These are phyloP conservation scores for Meira miltonrushii DNA, from an alignment of 1,284 basidiomycete genomes.

Conservation along the genomic window DNA sequence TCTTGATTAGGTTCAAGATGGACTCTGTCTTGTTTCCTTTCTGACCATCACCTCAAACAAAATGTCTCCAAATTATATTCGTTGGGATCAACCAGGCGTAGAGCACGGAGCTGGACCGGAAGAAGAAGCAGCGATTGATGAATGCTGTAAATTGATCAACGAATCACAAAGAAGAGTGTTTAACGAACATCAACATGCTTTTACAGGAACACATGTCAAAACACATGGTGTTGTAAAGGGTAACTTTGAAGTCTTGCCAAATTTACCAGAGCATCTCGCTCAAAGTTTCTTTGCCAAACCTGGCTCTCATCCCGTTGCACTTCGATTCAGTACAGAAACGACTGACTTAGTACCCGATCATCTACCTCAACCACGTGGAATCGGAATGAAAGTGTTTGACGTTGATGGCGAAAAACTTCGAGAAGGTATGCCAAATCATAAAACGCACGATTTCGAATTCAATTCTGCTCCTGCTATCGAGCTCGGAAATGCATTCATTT, in stretches of 20 bases:
- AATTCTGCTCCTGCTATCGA: constrained; percentile 29
- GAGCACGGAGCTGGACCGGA: constrained; percentile 27
- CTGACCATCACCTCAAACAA: background rate
- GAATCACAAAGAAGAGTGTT: constrained; percentile 9
- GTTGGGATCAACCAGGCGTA: constrained; percentile 31
- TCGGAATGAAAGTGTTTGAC: constrained; percentile 42
- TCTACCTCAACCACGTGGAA: constrained; percentile 37
- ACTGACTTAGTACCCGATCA: constrained; percentile 35
- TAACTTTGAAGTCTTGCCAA: constrained; percentile 23
- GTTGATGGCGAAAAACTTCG: constrained; percentile 27
- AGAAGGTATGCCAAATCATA: constrained; percentile 23
- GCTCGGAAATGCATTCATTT: constrained; percentile 21
- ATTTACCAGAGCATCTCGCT: constrained; percentile 33
- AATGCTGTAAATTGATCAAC: constrained; percentile 34
- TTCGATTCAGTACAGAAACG: constrained; percentile 35
- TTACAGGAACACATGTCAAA: constrained; percentile 31
- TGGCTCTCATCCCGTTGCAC: constrained; percentile 28
- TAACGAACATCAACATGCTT: constrained; percentile 23
- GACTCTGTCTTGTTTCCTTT: background rate
- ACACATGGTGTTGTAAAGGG: constrained; percentile 37
- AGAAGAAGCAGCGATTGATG: constrained; percentile 32
- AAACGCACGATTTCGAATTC: constrained; percentile 45
- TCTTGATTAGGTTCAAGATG: background rate
- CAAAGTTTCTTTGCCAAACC: constrained; percentile 35
- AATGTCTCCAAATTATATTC: constrained; percentile 19